Conservation (phyloP, 2,329 filamentous ascomycete species). For the Cylindrodendrum hubeiense region DNA sequence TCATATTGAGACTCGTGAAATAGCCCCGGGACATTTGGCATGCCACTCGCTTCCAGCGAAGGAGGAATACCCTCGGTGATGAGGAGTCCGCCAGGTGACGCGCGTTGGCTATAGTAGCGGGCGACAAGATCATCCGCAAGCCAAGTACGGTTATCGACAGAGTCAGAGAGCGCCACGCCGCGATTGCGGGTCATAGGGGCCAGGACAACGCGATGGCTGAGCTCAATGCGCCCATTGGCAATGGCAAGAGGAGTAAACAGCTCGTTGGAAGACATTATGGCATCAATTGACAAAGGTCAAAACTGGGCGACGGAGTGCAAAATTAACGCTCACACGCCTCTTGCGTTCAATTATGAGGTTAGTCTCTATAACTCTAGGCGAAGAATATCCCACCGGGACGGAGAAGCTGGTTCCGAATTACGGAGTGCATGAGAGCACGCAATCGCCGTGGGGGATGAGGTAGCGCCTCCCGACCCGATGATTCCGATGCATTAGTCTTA, state of each 20-base stretch:
- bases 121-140: background rate
- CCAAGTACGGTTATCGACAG: background rate
- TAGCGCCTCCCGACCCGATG: background rate
- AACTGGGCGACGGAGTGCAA: background rate
- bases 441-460: background rate
- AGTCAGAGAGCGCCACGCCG: background rate
- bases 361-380: background rate
- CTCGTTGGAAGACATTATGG: background rate
- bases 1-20: constrained; percentile 1
- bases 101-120: constrained; percentile 2
- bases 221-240: constrained; percentile 8
- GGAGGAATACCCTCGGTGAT: constrained; percentile 13
- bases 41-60: constrained; percentile 6
- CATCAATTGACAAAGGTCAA: background rate
- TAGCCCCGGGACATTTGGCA: constrained; percentile 2
- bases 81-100: constrained; percentile 4
- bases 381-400: background rate
- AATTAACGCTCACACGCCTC: background rate
- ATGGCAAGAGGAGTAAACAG: constrained; percentile 1
- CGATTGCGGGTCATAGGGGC: constrained; percentile 12
- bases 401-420: background rate
- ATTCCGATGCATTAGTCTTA: background rate
- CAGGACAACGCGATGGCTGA: constrained; percentile 8
- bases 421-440: background rate
- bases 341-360: background rate